Evolutionary conservation across 345 rosid species (phyloP), one percentile per base, ranked within the genome.

Genomic region (Eucalyptus pumila): DNA sequence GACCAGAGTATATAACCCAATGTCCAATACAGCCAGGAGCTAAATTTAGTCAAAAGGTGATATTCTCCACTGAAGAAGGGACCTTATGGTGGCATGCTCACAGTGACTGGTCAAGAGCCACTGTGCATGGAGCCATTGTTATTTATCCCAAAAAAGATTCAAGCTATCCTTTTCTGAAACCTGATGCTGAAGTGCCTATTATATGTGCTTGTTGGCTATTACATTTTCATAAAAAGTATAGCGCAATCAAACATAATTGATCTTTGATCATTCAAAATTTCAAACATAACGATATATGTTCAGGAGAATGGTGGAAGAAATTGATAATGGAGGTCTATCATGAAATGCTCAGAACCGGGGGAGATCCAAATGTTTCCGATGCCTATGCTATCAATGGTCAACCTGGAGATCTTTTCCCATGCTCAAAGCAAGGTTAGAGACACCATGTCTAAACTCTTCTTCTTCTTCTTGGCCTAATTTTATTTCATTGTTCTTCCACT

Each of bases 301-400:
- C 62, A 51, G 92, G 93, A n/a, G 93, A 92, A 85, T 94, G 93
- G 95, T 94, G 93, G 94, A 94, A 90, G 80, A 32, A 80, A 45
- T 90, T 91, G 50, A 83, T 94, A 37, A 34, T 50, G 45, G 88
- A 90, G 83, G 89, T 92, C 11, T 87, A 83, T 37, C 40, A 94
- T 48, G 90, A 72, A 19, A 86, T 90, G 72, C 14, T 58, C 6
- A 44, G 19, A 24, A 27, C 85, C 26, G 93, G 95, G 87, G 90
- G 89, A 10, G 88, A 87, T 27, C 91, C 92, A 16, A 88, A 91
- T 49, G 48, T 85, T 34, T 93, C 94, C 80, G 37, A 92, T 92
- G 86, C 90, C 14, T 89, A 40, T 65, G 11, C 86, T 14, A 89
- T 89, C 26, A 94, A 94, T 87, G 94, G 94, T 26, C 94, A 93